phyloP scores from a whole-genome alignment of 2,329 filamentous ascomycete genomes.

The Trichoderma sp. region DNA sequence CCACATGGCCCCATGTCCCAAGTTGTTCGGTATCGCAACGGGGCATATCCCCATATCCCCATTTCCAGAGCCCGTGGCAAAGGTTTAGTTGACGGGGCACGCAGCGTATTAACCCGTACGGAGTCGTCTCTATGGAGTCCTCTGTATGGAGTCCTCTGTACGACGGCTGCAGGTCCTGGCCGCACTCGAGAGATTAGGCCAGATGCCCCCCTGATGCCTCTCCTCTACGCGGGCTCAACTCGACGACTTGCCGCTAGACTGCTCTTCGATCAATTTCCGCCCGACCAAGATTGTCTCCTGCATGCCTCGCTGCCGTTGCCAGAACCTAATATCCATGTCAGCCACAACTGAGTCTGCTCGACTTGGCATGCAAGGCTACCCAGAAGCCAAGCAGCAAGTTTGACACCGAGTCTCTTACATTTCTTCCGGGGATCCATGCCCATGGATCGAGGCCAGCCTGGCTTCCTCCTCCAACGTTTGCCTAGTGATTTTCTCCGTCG shows the following conservation, averaged over 20 bases:
- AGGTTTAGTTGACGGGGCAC: background rate
- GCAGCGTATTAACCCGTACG: background rate
- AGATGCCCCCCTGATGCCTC: constrained; percentile 5
- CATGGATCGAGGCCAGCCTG: constrained; percentile 46
- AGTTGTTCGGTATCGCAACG: constrained; percentile 8
- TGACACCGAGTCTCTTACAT: constrained; percentile 35
- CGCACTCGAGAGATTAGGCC: background rate
- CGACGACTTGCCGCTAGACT: constrained; percentile 26
- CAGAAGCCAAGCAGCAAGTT: background rate
- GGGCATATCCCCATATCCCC: constrained; percentile 12
- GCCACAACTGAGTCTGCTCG: background rate
- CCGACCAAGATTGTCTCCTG: constrained; percentile 57
- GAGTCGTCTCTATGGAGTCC: background rate
- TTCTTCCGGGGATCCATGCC: constrained; percentile 51
- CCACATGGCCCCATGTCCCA: constrained; percentile 4
- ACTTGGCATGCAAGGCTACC: background rate
- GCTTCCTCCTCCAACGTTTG: constrained; percentile 63
- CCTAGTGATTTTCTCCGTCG: constrained; percentile 62
- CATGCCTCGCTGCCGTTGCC: constrained; percentile 58
- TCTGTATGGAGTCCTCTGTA: background rate
- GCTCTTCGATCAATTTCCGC: constrained; percentile 51
- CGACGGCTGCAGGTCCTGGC: background rate
- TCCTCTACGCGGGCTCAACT: background rate
- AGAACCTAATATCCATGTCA: constrained; percentile 47
- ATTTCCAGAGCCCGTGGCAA: background rate